Evolutionary conservation across 345 rosid genomes (phyloP).

Genomic region (Eucalyptus tenuipes): DNA sequence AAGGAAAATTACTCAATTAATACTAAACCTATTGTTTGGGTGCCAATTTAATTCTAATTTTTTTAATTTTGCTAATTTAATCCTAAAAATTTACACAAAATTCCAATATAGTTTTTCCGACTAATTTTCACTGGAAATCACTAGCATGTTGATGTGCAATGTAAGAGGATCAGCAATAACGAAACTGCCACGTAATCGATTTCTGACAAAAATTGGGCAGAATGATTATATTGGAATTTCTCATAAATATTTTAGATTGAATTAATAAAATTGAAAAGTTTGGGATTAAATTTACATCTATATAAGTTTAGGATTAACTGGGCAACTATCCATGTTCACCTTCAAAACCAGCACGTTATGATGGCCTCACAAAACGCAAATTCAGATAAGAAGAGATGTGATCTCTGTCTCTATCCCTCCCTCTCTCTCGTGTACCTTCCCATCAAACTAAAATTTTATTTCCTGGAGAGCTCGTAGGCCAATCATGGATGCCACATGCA

Average conservation of each 20-base stretch:
- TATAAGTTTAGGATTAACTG: neutral
- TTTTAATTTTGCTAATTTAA: neutral
- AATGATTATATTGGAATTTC: neutral
- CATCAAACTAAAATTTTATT: neutral
- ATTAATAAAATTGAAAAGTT: neutral
- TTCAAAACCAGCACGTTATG: neutral
- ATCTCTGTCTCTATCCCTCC: neutral
- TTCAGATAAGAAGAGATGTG: neutral
- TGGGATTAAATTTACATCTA: fast-evolving
- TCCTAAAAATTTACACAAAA: neutral
- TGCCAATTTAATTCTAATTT: neutral
- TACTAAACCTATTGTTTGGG: neutral
- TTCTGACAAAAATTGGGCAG: fast-evolving
- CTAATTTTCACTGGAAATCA: fast-evolving
- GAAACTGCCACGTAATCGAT: fast-evolving
- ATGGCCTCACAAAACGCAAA: neutral
- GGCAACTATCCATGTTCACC: neutral
- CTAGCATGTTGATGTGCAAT: fast-evolving
- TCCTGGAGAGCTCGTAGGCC: neutral
- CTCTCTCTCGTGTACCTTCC: neutral
- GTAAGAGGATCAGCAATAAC: fast-evolving
- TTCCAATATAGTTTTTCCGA: fast-evolving
- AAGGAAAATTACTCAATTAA: neutral
- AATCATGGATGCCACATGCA: neutral
- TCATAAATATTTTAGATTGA: fast-evolving